Conservation (phyloP, 805 yeast genomes). For the Ogataea methylovora region DNA sequence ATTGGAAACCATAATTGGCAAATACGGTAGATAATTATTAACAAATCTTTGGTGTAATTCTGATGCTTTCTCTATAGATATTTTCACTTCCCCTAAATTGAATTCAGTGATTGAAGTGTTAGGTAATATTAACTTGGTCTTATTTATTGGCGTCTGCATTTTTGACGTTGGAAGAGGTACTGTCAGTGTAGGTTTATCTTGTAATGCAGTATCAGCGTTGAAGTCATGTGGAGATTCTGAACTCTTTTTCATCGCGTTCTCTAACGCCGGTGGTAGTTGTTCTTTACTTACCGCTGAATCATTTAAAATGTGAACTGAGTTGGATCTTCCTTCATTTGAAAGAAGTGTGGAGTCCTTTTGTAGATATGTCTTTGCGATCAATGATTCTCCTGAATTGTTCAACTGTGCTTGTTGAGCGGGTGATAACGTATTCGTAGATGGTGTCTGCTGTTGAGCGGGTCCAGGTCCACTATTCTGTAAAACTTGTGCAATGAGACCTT, state of each 20-base stretch:
- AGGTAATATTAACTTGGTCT: conserved; percentile 11
- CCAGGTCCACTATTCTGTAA: conserved; percentile 24
- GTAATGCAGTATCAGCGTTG: too few species aligned
- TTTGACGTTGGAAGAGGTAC: conserved; percentile 11
- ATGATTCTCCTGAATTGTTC: conserved; percentile 4
- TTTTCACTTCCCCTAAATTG: conserved; percentile 65
- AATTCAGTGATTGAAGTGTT: conserved; percentile 47
- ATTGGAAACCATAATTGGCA: conserved; percentile 70
- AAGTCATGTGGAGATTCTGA: conserved; percentile 19
- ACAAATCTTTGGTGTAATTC: conserved; percentile 68
- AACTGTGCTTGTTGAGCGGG: background rate
- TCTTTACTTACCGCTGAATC: conserved; percentile 36
- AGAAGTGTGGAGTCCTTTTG: conserved; percentile 36
- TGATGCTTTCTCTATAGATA: conserved; percentile 60
- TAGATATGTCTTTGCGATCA: conserved; percentile 33
- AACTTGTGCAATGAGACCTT: conserved; percentile 59
- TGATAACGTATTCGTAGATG: background rate
- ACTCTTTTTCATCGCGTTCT: conserved; percentile 33
- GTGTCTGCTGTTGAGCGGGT: background rate
- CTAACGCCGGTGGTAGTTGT: conserved; percentile 34
- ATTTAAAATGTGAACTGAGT: conserved; percentile 28
- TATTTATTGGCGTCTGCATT: too few species aligned
- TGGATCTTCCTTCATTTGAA: conserved; percentile 22
- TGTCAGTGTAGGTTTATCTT: background rate
- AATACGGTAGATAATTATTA: conserved; percentile 57